Evolutionary conservation across 371 early-diverging fungal species (phyloP).

Genomic region (Rhizopus sp.): DNA sequence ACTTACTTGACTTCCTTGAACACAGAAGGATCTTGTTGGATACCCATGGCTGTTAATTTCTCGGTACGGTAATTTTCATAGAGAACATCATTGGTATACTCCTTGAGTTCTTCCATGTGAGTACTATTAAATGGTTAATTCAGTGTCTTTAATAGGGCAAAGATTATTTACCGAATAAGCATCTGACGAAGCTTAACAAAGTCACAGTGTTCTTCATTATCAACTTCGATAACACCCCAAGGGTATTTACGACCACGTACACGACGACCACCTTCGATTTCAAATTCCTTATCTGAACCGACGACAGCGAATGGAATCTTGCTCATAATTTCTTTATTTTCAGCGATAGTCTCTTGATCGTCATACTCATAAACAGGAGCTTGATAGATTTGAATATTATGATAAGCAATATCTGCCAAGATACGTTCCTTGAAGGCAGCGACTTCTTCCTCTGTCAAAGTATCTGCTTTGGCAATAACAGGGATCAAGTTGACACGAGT

Average conservation of each 20-base stretch:
- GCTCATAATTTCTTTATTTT: constrained; percentile 93
- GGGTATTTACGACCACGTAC: constrained; percentile 95
- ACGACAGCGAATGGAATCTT: constrained; percentile 97
- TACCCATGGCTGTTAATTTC: constrained; percentile 81
- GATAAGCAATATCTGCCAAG: constrained; percentile 87
- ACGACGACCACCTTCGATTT: constrained; percentile 77
- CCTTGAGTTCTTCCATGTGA: constrained; percentile 92
- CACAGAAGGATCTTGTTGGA: constrained; percentile 77
- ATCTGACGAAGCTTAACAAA: constrained; percentile 95
- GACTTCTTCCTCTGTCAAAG: constrained; percentile 95
- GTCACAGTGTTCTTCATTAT: constrained; percentile 89
- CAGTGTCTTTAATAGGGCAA: background rate
- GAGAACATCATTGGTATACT: constrained; percentile 90
- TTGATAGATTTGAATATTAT: constrained; percentile 94
- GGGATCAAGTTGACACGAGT: constrained; percentile 97
- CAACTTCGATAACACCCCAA: constrained; percentile 96
- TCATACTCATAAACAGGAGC: constrained; percentile 91
- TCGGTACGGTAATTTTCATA: constrained; percentile 97
- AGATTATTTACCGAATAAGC: constrained; percentile 64
- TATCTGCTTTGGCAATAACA: constrained; percentile 98
- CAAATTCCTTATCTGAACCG: constrained; percentile 91
- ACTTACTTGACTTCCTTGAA: constrained; percentile 78
- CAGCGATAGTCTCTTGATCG: constrained; percentile 91
- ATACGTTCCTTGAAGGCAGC: constrained; percentile 91
- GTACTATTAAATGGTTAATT: constrained; percentile 45